Percentiles rank a stretch among this genome's conserved stretches.
These are phyloP conservation scores for Pleurotus tuoliensis DNA, from an alignment of 768 basidiomycete genomes.

Conservation along the genomic window DNA sequence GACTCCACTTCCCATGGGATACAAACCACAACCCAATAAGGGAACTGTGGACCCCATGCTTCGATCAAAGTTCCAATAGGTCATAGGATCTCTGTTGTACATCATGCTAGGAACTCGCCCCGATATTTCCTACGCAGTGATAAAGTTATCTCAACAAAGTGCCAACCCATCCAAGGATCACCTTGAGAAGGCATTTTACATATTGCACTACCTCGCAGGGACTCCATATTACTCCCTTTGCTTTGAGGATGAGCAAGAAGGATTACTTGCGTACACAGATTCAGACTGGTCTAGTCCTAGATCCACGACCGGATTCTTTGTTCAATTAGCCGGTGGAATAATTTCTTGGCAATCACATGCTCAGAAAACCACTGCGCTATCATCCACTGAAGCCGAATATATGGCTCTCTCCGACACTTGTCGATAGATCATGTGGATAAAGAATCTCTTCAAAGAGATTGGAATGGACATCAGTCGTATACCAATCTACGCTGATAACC, in stretches of 20 bases:
- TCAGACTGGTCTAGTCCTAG: conserved; percentile 21
- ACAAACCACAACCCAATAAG: too few species aligned
- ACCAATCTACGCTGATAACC: too few species aligned
- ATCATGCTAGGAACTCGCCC: too few species aligned
- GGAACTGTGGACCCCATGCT: too few species aligned
- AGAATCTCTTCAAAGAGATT: too few species aligned
- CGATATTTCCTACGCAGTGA: too few species aligned
- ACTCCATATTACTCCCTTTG: conserved; percentile 14
- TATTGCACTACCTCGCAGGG: conserved; percentile 25
- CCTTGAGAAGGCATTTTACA: conserved; percentile 17
- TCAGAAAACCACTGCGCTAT: conserved; percentile 26
- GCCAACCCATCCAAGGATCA: conserved; percentile 14
- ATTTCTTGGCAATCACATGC: conserved; percentile 29
- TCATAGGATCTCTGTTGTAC: too few species aligned
- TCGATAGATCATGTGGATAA: too few species aligned
- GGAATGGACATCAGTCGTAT: too few species aligned
- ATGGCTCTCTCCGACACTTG: conserved; percentile 14
- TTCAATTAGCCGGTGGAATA: conserved; percentile 19
- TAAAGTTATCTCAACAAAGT: too few species aligned
- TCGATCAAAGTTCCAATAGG: too few species aligned
- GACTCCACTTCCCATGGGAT: too few species aligned
- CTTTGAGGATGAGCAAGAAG: conserved; percentile 11
- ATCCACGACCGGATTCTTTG: conserved; percentile 25
- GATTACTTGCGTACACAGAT: conserved; percentile 13
- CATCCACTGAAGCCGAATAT: conserved; percentile 29